These are phyloP conservation scores for Adansonia madagascariensis DNA, from an alignment of 441 rosid genomes.

Conservation along the genomic window DNA sequence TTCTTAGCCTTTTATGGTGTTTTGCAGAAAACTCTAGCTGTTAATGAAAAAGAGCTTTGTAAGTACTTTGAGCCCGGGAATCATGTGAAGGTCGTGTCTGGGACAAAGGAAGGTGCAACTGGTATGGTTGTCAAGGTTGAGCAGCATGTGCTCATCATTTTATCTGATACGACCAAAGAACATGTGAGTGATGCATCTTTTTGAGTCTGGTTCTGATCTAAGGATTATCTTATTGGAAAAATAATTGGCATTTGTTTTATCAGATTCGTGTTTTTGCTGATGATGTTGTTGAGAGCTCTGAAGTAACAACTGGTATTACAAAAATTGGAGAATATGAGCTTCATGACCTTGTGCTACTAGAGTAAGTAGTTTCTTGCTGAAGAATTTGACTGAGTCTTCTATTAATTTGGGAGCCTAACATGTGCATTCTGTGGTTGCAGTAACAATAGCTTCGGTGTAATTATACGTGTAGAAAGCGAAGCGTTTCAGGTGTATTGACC, in stretches of 20 bases:
- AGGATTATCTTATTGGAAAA: not conserved
- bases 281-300: slow-evolving; percentile 95
- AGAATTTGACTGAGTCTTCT: slow-evolving; percentile 19
- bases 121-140: slow-evolving; percentile 99
- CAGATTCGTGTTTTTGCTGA: slow-evolving; percentile 95
- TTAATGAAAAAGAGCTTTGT: slow-evolving; percentile 92
- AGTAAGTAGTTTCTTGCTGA: slow-evolving; percentile 55
- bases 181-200: slow-evolving; percentile 57
- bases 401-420: slow-evolving; percentile 28
- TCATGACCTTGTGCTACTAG: slow-evolving; percentile 90
- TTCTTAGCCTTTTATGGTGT: slow-evolving; percentile 25
- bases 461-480: slow-evolving; percentile 95
- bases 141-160: slow-evolving; percentile 87
- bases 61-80: slow-evolving; percentile 98
- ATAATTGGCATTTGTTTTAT: slow-evolving; percentile 20
- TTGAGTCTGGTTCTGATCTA: not conserved
- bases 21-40: slow-evolving; percentile 82
- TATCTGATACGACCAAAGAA: slow-evolving; percentile 95
- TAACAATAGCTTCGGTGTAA: slow-evolving; percentile 83
- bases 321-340: slow-evolving; percentile 96
- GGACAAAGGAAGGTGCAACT: slow-evolving; percentile 91
- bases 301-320: slow-evolving; percentile 91
- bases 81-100: slow-evolving; percentile 94
- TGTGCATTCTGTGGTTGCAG: slow-evolving; percentile 51
- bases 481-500: slow-evolving; percentile 72